phyloP scores from a whole-genome alignment of 1,284 basidiomycete species.

The Moniliophthora roreri region DNA sequence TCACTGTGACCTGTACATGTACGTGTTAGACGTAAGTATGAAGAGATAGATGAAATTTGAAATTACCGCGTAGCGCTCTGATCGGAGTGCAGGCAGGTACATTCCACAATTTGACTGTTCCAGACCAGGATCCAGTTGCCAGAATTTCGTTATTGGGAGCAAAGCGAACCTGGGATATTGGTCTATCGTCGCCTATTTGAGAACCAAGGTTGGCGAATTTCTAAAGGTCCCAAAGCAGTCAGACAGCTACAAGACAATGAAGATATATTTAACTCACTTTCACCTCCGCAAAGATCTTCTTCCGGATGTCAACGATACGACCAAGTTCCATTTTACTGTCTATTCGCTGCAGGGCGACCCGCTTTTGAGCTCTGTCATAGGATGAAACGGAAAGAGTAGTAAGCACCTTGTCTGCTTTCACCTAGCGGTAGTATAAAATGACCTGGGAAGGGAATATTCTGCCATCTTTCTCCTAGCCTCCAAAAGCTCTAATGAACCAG shows the following conservation, averaged over 20 bases:
- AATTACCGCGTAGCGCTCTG: constrained; percentile 71
- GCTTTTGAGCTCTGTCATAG: constrained; percentile 83
- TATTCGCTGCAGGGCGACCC: constrained; percentile 86
- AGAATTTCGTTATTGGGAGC: constrained; percentile 88
- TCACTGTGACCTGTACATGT: constrained; percentile 74
- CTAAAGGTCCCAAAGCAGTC: constrained; percentile 36
- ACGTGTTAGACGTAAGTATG: constrained; percentile 12
- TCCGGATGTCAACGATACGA: constrained; percentile 89
- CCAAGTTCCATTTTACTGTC: constrained; percentile 88
- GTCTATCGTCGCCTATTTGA: constrained; percentile 96
- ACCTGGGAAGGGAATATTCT: constrained; percentile 92
- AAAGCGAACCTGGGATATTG: constrained; percentile 92
- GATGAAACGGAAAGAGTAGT: constrained; percentile 45
- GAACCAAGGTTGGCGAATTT: constrained; percentile 92
- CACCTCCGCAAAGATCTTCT: constrained; percentile 85
- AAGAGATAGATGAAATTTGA: too few species aligned
- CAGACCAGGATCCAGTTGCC: constrained; percentile 95
- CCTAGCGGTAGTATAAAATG: constrained; percentile 58
- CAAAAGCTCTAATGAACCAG: constrained; percentile 84
- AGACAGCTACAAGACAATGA: neutral
- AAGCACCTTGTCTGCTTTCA: constrained; percentile 72
- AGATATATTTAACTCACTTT: constrained; percentile 72
- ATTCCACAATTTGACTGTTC: constrained; percentile 93
- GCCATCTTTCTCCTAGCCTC: constrained; percentile 84
- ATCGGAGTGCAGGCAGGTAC: constrained; percentile 86